Evolutionary conservation across 352 stramenopile genomes (phyloP), one percentile per base, ranked within the genome.

Genomic region (Albugo laibachii): DNA sequence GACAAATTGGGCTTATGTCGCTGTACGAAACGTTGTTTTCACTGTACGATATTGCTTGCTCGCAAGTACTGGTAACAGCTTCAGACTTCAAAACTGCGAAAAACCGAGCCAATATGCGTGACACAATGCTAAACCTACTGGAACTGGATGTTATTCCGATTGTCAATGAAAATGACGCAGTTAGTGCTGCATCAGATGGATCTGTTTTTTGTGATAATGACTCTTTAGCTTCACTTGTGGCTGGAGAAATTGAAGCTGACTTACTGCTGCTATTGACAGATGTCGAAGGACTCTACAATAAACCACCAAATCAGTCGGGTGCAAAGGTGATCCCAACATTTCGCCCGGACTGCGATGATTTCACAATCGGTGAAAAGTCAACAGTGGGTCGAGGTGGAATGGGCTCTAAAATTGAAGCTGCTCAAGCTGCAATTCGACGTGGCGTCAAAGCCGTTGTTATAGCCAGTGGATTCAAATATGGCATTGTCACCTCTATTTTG

Each of bases 141-240:
- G 73, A 83, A 50, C 62, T 98, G n/a, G 93, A 96, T 27, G 93
- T 97, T 45, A 89, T 98, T 18, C 95, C 95, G 6, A 97, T 99
- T 57, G 83, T 99, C 35, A 99, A 99, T 63, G 94, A 99, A 57
- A 99, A 99, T 63, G 95, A 99, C 75, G 91, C 93, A 0, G 93
- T 98, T 18, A 94, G 71, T 35, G 85, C 77, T 6, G 66, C 56
- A 34, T 64, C 63, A 18, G 75, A 86, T 50, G 71, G 74, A 35
- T 75, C 71, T 8, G 65, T 89, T 19, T 97, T 98, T 62, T 96
- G 75, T 36, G 94, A 98, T 66, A 98, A 98, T 57, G 94, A 98
- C 67, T 92, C 80, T 45, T 66, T 95, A 8, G 81, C 83, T 35
- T 72, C 83, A 19, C 59, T 95, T 6, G 83, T 94, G 6, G 80